Evolutionary conservation across 257 asterid genomes (phyloP).

Genomic region (Thymus quinquecostatus): DNA sequence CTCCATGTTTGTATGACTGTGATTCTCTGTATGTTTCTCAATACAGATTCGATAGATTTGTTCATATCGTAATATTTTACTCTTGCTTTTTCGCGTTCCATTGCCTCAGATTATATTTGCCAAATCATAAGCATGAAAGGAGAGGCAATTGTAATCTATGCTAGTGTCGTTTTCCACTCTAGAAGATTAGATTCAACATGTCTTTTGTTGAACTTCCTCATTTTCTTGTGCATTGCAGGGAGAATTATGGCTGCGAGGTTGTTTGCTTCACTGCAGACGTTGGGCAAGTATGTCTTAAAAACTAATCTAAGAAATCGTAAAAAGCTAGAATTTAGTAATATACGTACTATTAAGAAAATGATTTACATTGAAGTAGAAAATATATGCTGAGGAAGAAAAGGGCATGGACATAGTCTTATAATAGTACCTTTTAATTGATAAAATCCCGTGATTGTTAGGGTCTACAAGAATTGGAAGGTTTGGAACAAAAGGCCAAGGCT

Average conservation of each 20-base stretch:
- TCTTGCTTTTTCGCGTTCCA: neutral
- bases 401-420: neutral
- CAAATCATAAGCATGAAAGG: neutral
- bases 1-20: neutral
- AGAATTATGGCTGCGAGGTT: slow-evolving; percentile 90
- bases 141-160: neutral
- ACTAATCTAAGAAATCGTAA: slow-evolving; percentile 20
- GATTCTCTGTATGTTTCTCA: neutral
- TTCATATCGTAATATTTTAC: neutral
- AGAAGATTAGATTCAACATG: neutral
- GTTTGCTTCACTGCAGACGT: slow-evolving; percentile 97
- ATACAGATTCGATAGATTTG: neutral
- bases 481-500: slow-evolving; percentile 92
- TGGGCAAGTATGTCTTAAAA: slow-evolving; percentile 75
- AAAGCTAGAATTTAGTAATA: neutral
- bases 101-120: neutral
- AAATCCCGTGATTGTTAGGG: slow-evolving; percentile 52
- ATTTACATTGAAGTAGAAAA: slow-evolving; percentile 10
- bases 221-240: slow-evolving; percentile 54
- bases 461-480: slow-evolving; percentile 85
- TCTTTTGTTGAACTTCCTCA: slow-evolving; percentile 7
- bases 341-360: slow-evolving; percentile 9
- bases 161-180: neutral
- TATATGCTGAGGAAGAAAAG: slow-evolving; percentile 4
- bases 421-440: slow-evolving; percentile 19